Percentiles rank a stretch among this genome's conserved stretches.
phyloP scores from a whole-genome alignment of 83 land plant species.

The Picea engelmannii region DNA sequence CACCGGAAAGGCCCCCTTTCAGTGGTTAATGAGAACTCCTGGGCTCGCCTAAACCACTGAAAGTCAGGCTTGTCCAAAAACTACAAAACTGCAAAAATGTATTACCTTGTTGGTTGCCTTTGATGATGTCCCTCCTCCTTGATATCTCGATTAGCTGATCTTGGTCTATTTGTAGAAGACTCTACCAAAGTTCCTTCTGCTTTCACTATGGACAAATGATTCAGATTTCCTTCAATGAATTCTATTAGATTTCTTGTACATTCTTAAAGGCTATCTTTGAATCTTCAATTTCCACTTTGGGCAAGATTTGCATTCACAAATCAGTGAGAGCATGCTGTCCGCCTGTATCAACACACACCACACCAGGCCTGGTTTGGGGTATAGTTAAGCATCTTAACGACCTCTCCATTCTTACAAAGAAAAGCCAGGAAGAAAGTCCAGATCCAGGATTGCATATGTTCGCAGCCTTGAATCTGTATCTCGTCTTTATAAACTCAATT shows the following conservation, averaged over 20 bases:
- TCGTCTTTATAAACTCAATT: constrained; percentile 57
- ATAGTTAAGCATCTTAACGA: too few relatives aligned
- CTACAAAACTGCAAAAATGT: too few relatives aligned
- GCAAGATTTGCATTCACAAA: constrained; percentile 10
- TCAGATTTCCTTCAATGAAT: constrained; percentile 8
- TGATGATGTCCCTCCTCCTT: too few relatives aligned
- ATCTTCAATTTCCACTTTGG: constrained; percentile 22
- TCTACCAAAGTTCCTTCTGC: too few relatives aligned
- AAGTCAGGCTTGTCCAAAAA: too few relatives aligned
- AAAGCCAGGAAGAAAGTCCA: constrained; percentile 13
- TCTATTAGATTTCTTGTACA: neutral
- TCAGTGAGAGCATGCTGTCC: neutral
- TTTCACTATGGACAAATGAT: neutral
- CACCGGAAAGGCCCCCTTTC: too few relatives aligned
- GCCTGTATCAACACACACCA: neutral
- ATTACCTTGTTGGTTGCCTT: too few relatives aligned
- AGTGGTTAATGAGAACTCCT: too few relatives aligned
- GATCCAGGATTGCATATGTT: constrained; percentile 21
- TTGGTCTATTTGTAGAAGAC: too few relatives aligned
- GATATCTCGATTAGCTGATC: too few relatives aligned
- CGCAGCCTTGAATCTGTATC: constrained; percentile 42
- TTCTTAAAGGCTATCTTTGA: constrained; percentile 7
- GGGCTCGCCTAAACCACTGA: too few relatives aligned
- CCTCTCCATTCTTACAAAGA: constrained; percentile 31
- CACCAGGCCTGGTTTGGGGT: too few relatives aligned